Percentiles rank a stretch among this genome's conserved stretches.
phyloP scores from a whole-genome alignment of 1,284 basidiomycete genomes.

The Phaffia rhodozyma region DNA sequence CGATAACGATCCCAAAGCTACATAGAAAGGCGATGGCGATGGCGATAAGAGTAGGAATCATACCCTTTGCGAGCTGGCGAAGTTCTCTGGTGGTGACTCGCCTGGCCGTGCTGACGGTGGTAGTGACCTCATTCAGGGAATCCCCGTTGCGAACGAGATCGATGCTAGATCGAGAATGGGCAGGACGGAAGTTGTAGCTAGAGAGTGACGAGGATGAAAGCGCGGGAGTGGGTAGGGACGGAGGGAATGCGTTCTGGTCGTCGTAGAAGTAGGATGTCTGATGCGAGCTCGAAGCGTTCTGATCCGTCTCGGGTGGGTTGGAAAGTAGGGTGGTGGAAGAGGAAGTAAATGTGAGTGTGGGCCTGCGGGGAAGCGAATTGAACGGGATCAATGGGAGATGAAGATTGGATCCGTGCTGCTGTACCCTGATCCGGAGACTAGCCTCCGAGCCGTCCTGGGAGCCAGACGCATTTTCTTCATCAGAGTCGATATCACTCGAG shows the following conservation, averaged over 20 bases:
- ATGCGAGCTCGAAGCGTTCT: not conserved
- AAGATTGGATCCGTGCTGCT: conserved; percentile 11
- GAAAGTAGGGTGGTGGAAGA: not conserved
- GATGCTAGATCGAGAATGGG: not conserved
- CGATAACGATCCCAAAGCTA: conserved; percentile 30
- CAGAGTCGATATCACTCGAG: not conserved
- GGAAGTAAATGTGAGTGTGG: conserved; percentile 11
- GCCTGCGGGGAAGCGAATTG: not conserved
- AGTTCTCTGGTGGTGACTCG: conserved; percentile 27
- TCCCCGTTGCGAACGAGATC: conserved; percentile 1
- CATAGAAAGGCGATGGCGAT: conserved; percentile 31
- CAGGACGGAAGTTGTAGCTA: conserved; percentile 11
- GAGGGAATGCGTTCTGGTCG: not conserved
- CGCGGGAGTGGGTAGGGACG: conserved; percentile 33
- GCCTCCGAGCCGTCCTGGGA: conserved; percentile 11
- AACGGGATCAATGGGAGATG: conserved; percentile 8
- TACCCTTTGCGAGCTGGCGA: conserved; percentile 29
- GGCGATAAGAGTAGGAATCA: conserved; percentile 33
- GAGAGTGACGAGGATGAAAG: conserved; percentile 31
- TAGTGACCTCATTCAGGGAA: conserved; percentile 22
- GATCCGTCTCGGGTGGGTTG: not conserved
- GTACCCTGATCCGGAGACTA: conserved; percentile 5
- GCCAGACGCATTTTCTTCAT: not conserved
- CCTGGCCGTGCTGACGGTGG: conserved; percentile 15
- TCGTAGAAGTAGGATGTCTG: not conserved